Conservation (phyloP, 1,139 yeast species). For the Lodderomyces orthopsilosis region DNA sequence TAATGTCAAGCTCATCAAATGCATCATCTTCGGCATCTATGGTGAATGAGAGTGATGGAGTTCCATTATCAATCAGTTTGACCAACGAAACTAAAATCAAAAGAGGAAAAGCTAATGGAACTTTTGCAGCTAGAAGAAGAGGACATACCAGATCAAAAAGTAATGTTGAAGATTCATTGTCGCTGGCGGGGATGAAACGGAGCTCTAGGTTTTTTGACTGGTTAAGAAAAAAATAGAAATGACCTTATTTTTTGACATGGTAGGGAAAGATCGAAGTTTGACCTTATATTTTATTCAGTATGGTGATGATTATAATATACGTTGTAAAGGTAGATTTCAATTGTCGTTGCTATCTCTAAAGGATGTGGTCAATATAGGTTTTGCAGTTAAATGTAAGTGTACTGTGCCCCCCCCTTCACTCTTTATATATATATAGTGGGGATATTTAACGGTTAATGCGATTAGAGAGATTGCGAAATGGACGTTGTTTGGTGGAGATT, state of each 20-base stretch:
- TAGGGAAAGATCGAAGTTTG: no score
- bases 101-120: not conserved
- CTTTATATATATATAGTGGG: no score
- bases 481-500: not conserved
- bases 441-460: no score
- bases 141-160: conserved; percentile 2
- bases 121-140: not conserved
- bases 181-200: conserved; percentile 6
- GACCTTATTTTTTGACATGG: no score
- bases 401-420: no score
- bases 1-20: conserved; percentile 6
- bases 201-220: conserved; percentile 15
- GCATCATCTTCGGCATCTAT: conserved; percentile 4
- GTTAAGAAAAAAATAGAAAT: conserved; percentile 11
- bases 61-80: not conserved
- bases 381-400: no score
- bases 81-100: not conserved
- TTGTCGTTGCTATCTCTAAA: not conserved
- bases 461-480: no score
- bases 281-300: no score
- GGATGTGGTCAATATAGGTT: no score
- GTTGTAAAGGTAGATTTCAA: not conserved
- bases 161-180: conserved; percentile 7
- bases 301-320: not conserved
- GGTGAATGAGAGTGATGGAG: not conserved